phyloP scores from a whole-genome alignment of 2,329 filamentous ascomycete genomes.

The Aspergillus quadricinctus region DNA sequence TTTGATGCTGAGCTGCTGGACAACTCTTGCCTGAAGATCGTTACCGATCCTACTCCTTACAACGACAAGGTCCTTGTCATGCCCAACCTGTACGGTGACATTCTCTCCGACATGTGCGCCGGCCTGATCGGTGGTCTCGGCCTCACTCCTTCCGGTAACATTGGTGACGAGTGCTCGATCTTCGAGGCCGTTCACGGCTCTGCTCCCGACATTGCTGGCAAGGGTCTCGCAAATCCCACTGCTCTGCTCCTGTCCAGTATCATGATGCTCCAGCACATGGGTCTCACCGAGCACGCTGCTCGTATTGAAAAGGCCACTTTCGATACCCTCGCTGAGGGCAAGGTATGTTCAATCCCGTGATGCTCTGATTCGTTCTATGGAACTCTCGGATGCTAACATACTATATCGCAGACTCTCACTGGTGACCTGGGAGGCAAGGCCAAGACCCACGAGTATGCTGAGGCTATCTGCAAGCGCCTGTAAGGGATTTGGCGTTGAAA shows the following conservation, averaged over 20 bases:
- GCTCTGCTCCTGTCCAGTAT: conserved; percentile 91
- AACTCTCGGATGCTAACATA: conserved; percentile 8
- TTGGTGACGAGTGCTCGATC: conserved; percentile 98
- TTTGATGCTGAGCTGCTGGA: conserved; percentile 98
- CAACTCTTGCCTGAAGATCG: conserved; percentile 99
- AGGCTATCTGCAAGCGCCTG: conserved; percentile 74
- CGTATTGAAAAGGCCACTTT: conserved; percentile 95
- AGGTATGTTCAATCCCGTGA: conserved; percentile 47
- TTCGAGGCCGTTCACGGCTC: conserved; percentile 99
- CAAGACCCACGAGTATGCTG: conserved; percentile 91
- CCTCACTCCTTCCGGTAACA: conserved; percentile 96
- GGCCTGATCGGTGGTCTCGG: conserved; percentile 97
- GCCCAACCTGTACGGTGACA: conserved; percentile 99
- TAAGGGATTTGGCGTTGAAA: conserved; percentile 29
- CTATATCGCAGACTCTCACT: conserved; percentile 61
- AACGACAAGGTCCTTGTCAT: conserved; percentile 98
- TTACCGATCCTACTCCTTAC: conserved; percentile 91
- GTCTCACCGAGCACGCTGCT: conserved; percentile 74
- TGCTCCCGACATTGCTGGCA: conserved; percentile 92
- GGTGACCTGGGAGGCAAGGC: conserved; percentile 94
- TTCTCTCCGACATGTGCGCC: conserved; percentile 98
- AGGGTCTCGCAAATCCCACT: conserved; percentile 94
- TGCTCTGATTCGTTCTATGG: not conserved
- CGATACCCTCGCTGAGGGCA: conserved; percentile 91
- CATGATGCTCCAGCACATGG: conserved; percentile 99